phyloP scores from a whole-genome alignment of 140 eudicot genomes.

The Anethum foeniculum region DNA sequence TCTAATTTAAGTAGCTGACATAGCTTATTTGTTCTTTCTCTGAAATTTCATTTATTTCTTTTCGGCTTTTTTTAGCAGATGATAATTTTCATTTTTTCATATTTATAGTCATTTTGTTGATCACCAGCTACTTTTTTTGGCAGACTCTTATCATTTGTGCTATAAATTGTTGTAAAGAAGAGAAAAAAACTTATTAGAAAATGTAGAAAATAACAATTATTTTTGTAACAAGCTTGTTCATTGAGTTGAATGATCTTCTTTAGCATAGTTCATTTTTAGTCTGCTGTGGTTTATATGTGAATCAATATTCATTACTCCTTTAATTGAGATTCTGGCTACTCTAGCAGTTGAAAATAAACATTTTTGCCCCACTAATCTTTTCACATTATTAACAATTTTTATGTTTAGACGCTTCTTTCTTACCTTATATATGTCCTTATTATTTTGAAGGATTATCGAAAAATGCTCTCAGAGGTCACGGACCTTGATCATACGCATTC shows the following conservation, averaged over 20 bases:
- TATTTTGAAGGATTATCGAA: slow-evolving; percentile 59
- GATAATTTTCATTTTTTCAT: background rate
- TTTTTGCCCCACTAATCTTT: background rate
- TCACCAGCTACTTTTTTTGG: background rate
- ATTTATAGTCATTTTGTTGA: background rate
- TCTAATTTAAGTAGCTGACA: background rate
- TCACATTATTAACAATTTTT: background rate
- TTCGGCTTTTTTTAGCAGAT: background rate
- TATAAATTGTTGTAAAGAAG: background rate
- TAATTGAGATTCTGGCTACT: background rate
- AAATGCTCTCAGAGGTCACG: slow-evolving; percentile 84
- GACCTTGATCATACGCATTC: slow-evolving; percentile 97
- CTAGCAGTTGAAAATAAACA: background rate
- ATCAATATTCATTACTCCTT: background rate
- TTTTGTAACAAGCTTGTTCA: background rate
- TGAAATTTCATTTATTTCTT: background rate
- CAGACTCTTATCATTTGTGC: background rate
- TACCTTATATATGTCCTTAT: slow-evolving; percentile 6
- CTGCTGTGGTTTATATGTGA: background rate
- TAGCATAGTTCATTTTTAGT: background rate
- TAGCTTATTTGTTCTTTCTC: background rate
- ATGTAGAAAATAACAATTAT: background rate
- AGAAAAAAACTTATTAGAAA: background rate
- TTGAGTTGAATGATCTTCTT: background rate
- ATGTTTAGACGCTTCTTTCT: background rate